A percentile compares a stretch with the other conserved stretches of the same genome.
These are phyloP conservation scores for Salvia miltiorrhiza DNA, from an alignment of 257 asterid genomes.

Conservation along the genomic window DNA sequence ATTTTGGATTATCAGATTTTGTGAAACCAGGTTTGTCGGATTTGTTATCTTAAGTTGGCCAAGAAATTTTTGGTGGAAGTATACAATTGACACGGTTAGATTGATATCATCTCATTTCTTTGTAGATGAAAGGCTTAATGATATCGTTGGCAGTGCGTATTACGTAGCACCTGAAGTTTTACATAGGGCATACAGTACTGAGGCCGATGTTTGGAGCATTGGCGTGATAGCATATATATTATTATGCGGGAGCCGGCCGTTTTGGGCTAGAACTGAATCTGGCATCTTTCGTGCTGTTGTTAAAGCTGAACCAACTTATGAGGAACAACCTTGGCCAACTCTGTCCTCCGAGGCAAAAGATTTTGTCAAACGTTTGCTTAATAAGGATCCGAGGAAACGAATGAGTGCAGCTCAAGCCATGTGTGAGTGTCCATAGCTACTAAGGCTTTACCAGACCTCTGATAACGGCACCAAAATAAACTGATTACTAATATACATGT, in stretches of 20 bases:
- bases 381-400: conserved; percentile 90
- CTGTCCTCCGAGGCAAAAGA: conserved; percentile 80
- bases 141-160: conserved; percentile 95
- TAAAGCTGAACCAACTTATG: conserved; percentile 86
- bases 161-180: conserved; percentile 98
- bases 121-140: conserved; percentile 90
- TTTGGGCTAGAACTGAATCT: conserved; percentile 96
- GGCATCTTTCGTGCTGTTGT: conserved; percentile 89
- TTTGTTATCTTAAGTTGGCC: neutral
- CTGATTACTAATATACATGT: neutral
- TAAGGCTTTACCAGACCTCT: neutral
- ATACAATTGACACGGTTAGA: neutral
- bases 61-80: neutral
- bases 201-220: conserved; percentile 97
- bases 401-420: conserved; percentile 96
- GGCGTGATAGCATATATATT: conserved; percentile 87
- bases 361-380: conserved; percentile 69
- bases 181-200: conserved; percentile 82
- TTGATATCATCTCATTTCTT: neutral
- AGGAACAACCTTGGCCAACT: conserved; percentile 89
- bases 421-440: conserved; percentile 42
- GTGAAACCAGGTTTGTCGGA: conserved; percentile 83
- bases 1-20: conserved; percentile 91
- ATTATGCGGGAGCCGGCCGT: conserved; percentile 87
- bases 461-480: neutral